phyloP scores from a whole-genome alignment of 108 stramenopile genomes.

The Fragilariopsis cylindrus region DNA sequence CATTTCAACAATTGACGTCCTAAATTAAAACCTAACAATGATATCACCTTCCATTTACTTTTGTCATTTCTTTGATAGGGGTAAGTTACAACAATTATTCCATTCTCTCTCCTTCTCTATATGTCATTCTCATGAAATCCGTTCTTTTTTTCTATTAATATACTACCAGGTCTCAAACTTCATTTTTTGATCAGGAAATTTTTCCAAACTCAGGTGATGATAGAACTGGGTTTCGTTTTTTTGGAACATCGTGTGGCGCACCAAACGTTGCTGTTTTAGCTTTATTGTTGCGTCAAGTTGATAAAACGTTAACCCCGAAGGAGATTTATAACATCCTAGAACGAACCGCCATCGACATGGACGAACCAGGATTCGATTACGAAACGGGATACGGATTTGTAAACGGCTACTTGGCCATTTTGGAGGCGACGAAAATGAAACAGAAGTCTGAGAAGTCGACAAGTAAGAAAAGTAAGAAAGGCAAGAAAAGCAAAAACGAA shows the following conservation, averaged over 20 bases:
- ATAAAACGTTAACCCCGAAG: conserved; percentile 16
- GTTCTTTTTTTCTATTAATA: no score
- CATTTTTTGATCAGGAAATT: no score
- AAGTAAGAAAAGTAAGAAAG: not conserved
- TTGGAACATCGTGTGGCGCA: conserved; percentile 25
- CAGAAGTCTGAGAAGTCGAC: not conserved
- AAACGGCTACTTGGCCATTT: not conserved
- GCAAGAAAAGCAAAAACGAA: not conserved
- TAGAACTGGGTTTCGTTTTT: conserved; percentile 8
- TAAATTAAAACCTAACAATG: no score
- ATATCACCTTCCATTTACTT: no score
- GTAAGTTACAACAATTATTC: not conserved
- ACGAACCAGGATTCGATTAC: conserved; percentile 13
- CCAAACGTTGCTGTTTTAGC: conserved; percentile 34
- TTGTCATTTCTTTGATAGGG: no score
- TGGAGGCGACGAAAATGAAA: not conserved
- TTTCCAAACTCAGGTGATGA: no score
- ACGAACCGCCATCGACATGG: conserved; percentile 32
- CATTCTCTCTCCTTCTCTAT: conserved; percentile 15
- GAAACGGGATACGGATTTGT: conserved; percentile 7
- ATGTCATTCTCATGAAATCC: not conserved
- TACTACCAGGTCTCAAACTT: no score
- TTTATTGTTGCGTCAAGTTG: conserved; percentile 13
- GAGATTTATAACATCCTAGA: conserved; percentile 25
- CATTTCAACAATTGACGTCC: no score